Evolutionary conservation across 2,329 filamentous ascomycete genomes (phyloP), one percentile per base, ranked within the genome.

Genomic region (Talaromyces piceae): DNA sequence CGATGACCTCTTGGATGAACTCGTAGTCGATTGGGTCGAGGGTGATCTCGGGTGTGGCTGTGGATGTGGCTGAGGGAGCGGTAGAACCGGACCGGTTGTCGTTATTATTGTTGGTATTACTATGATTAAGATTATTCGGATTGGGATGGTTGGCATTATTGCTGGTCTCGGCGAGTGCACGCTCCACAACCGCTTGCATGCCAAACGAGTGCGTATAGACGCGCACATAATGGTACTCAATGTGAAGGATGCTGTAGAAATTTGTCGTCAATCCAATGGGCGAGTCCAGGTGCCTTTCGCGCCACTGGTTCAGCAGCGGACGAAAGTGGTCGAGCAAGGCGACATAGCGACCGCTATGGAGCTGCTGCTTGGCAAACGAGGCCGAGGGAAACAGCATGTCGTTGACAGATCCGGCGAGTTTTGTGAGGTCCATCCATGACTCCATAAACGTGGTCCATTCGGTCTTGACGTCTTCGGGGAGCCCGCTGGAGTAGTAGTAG

Each of bases 111-210:
- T 47, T 23, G 23, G 4, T 49, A 28, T 45, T 48, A 9, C 20
- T 47, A 28, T 48, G 12, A 23, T 9, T 20, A 22, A 30, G 41
- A 27, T 31, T 46, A 8, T 41, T 41, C 8, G 28, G 39, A n/a
- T 26, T 50, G 12, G 47, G 37, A 50, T n/a, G 69, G 59, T 41
- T 22, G 25, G 41, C n/a, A 27, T 51, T 44, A 9, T 23, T 39
- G 18, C 18, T 13, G 1, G 59, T 58, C 44, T 69, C 65, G 30
- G 66, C 64, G 4, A 77, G 64, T 1, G 72, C 73, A n/a, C 77
- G 73, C 53, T 80, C 77, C 3, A 80, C 76, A 3, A 80, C 73
- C 2, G 78, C 78, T 60, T 81, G 78, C 63, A 81, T 76, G 2
- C 77, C 77, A 5, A 80, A 69, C 49, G 64, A 68, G 53, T 67